Conservation (phyloP, 108 stramenopile genomes). For the Skeletonema marinoi region DNA sequence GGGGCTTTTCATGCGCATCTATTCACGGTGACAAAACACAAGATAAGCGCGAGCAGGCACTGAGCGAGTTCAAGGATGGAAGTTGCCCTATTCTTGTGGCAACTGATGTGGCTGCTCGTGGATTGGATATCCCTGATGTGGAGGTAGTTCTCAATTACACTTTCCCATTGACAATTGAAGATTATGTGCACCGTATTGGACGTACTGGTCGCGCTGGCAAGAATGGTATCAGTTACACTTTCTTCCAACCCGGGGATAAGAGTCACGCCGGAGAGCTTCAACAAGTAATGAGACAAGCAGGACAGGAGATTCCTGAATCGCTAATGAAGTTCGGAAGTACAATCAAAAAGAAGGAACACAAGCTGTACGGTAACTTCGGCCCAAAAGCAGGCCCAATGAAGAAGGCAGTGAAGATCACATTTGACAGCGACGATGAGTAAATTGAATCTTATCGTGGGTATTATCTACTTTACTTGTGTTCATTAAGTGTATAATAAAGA, state of each 20-base stretch:
- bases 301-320: constrained; percentile 88
- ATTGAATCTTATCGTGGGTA: background rate
- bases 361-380: constrained; percentile 96
- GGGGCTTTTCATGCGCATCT: constrained; percentile 67
- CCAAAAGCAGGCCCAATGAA: constrained; percentile 83
- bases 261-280: constrained; percentile 95
- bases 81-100: constrained; percentile 91
- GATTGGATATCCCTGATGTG: constrained; percentile 98
- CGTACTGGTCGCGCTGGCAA: constrained; percentile 98
- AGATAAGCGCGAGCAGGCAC: constrained; percentile 83
- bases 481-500: background rate
- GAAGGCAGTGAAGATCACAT: constrained; percentile 88
- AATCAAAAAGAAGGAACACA: constrained; percentile 99
- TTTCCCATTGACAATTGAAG: constrained; percentile 96
- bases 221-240: constrained; percentile 94
- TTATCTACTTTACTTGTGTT: background rate
- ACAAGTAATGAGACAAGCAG: constrained; percentile 96
- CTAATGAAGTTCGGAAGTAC: constrained; percentile 96
- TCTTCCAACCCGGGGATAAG: constrained; percentile 97
- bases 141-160: constrained; percentile 97
- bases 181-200: constrained; percentile 97
- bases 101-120: constrained; percentile 98
- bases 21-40: constrained; percentile 99
- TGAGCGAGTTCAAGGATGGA: constrained; percentile 92
- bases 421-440: constrained; percentile 54